A percentile compares a stretch with the other conserved stretches of the same genome.
phyloP scores from a whole-genome alignment of 345 rosid genomes.

The Sisymbrium irio region DNA sequence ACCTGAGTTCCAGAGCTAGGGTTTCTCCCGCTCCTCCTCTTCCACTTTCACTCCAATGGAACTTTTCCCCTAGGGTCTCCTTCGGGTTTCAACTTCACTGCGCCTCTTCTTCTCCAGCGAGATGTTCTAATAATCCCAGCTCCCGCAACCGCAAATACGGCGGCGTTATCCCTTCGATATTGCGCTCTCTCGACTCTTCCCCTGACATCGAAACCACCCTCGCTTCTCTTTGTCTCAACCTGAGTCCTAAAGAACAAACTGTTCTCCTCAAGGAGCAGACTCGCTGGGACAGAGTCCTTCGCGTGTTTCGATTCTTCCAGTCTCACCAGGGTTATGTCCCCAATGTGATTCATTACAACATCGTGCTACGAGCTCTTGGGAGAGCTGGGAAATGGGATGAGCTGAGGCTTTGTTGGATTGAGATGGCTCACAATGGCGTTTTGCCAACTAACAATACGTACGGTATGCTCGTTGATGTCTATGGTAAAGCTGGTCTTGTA shows the following conservation, averaged over 20 bases:
- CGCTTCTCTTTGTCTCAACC: constrained; percentile 42
- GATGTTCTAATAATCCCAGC: constrained; percentile 32
- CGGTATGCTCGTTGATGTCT: constrained; percentile 85
- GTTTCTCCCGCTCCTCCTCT: background rate
- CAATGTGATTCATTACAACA: constrained; percentile 76
- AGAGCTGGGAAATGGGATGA: constrained; percentile 90
- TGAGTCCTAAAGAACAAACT: constrained; percentile 79
- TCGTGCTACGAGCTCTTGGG: constrained; percentile 75
- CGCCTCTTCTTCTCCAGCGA: constrained; percentile 44
- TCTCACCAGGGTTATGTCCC: constrained; percentile 59
- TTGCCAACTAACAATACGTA: constrained; percentile 74
- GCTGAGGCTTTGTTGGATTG: constrained; percentile 72
- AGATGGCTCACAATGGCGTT: constrained; percentile 75
- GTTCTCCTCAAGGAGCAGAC: constrained; percentile 74
- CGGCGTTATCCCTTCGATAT: constrained; percentile 59
- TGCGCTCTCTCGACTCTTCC: constrained; percentile 57
- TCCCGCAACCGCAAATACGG: constrained; percentile 46
- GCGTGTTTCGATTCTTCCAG: constrained; percentile 74
- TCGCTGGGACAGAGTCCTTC: constrained; percentile 51
- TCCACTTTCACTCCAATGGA: constrained; percentile 13
- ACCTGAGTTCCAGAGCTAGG: constrained; percentile 12
- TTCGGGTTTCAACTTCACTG: constrained; percentile 51
- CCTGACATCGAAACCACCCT: constrained; percentile 56
- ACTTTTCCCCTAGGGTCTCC: constrained; percentile 35
- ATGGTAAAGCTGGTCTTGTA: constrained; percentile 81